These are phyloP conservation scores for Priceomyces carsonii DNA, from an alignment of 805 yeast species.

Conservation along the genomic window DNA sequence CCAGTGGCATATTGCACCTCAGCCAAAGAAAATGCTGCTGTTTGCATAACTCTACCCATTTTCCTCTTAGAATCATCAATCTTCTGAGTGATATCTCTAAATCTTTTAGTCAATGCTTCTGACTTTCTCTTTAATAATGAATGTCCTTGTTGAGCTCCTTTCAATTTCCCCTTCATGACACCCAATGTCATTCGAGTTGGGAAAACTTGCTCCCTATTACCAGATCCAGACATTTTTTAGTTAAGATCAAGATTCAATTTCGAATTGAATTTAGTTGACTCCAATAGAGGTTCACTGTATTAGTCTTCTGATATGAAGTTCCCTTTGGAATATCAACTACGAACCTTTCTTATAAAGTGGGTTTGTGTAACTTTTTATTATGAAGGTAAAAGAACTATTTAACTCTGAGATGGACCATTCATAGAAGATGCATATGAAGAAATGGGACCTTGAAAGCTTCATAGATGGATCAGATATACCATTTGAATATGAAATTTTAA, in stretches of 20 bases:
- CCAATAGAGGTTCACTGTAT: too few relatives aligned
- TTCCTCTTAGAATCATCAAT: constrained; percentile 94
- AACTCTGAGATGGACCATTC: neutral
- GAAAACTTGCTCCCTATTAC: constrained; percentile 90
- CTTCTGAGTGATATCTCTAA: constrained; percentile 91
- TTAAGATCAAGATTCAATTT: too few relatives aligned
- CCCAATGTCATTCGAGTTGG: constrained; percentile 98
- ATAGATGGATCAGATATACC: constrained; percentile 27
- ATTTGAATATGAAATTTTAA: constrained; percentile 36
- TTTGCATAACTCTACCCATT: constrained; percentile 98
- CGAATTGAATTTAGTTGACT: too few relatives aligned
- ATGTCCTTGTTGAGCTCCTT: constrained; percentile 97
- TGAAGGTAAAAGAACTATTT: neutral
- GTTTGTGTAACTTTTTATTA: constrained; percentile 2
- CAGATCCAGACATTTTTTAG: constrained; percentile 60
- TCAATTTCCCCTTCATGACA: constrained; percentile 89
- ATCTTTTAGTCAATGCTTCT: constrained; percentile 94
- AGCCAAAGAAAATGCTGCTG: constrained; percentile 95
- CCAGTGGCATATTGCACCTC: constrained; percentile 98
- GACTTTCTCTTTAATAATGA: constrained; percentile 91
- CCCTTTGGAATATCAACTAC: constrained; percentile 1
- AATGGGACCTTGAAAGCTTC: constrained; percentile 16
- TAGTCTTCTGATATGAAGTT: too few relatives aligned
- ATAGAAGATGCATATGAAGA: constrained; percentile 1
- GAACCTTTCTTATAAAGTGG: neutral